phyloP scores from a whole-genome alignment of 1,139 yeast genomes.

The Diutina siamensis region DNA sequence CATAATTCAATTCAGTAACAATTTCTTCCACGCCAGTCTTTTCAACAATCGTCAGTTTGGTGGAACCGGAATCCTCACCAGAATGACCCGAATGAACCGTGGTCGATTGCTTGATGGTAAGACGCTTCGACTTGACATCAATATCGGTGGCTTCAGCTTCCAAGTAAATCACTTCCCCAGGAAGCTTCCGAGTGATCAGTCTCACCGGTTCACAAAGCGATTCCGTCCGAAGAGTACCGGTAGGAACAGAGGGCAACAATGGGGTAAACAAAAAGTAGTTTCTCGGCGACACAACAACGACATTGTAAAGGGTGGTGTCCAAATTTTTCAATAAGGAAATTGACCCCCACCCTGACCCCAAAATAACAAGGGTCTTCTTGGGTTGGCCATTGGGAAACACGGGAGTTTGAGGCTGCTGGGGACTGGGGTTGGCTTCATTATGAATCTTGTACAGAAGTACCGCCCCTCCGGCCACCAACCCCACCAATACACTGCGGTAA shows the following conservation, averaged over 20 bases:
- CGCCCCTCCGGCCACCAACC: conserved; percentile 24
- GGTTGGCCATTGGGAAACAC: conserved; percentile 55
- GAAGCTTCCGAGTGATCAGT: conserved; percentile 45
- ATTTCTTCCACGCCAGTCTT: conserved; percentile 17
- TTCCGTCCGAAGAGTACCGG: conserved; percentile 85
- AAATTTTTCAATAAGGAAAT: conserved; percentile 70
- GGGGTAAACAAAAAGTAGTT: conserved; percentile 94
- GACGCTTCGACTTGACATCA: conserved; percentile 53
- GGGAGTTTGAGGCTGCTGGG: conserved; percentile 39
- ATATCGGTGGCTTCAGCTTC: conserved; percentile 87
- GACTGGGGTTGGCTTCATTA: conserved; percentile 49
- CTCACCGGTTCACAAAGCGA: conserved; percentile 84
- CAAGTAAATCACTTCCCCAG: conserved; percentile 72
- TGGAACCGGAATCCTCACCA: conserved; percentile 40
- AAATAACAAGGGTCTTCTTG: conserved; percentile 78
- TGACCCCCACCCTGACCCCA: conserved; percentile 96
- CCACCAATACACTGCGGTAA: background rate
- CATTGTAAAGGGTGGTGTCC: conserved; percentile 81
- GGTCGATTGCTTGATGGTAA: conserved; percentile 47
- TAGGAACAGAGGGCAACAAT: conserved; percentile 83
- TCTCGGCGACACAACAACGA: conserved; percentile 84
- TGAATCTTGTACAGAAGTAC: conserved; percentile 46
- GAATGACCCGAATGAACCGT: conserved; percentile 42
- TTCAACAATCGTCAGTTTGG: conserved; percentile 37
- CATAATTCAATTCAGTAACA: conserved; percentile 46